Base-by-base conservation (phyloP, 1,284 basidiomycete species). In the Macrocystidia cucumis region DNA sequence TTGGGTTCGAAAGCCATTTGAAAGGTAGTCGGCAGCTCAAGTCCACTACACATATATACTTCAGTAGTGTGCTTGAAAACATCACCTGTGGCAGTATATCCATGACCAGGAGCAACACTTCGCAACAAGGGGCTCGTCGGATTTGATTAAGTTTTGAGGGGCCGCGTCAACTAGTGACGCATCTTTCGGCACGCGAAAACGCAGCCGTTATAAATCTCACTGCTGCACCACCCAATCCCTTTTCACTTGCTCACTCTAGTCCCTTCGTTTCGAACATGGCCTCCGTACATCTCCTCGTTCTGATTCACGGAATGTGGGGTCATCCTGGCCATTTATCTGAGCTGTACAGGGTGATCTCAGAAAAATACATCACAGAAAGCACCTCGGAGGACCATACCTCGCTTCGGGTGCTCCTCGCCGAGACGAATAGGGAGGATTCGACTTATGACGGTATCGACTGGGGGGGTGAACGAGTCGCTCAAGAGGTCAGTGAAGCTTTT, bases 221-320 rank as follows among this genome's bases (percentile, higher is more conserved):
- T n/a, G n/a, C n/a, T n/a, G n/a, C n/a, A n/a, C n/a, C n/a, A n/a
- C n/a, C n/a, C n/a, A n/a, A n/a, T n/a, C n/a, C n/a, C n/a, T n/a
- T n/a, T n/a, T n/a, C n/a, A n/a, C n/a, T 25, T 25, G n/a, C 25
- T 16, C 25, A 7, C 25, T 18, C 29, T 18, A 12, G 12, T 4
- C 24, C n/a, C 16, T 19, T 14, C 20, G 22, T 5, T 19, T 46
- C 16, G 31, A 39, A 25, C 13, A 54, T 52, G 52, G 17, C 43
- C 26, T 34, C 39, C 9, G 37, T 67, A 9, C 82, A 84, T 47
- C 66, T 85, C 8, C 65, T 82, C 11, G 78, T 88, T 18, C 68
- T 87, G 38, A 70, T 87, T 26, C 87, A 90, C 48, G 88, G 88
- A 23, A 85, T 91, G 75, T 91, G 87, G 87, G 87, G 88, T 1